phyloP scores from a whole-genome alignment of 2,329 filamentous ascomycete genomes.

The Sporothrix inflata region DNA sequence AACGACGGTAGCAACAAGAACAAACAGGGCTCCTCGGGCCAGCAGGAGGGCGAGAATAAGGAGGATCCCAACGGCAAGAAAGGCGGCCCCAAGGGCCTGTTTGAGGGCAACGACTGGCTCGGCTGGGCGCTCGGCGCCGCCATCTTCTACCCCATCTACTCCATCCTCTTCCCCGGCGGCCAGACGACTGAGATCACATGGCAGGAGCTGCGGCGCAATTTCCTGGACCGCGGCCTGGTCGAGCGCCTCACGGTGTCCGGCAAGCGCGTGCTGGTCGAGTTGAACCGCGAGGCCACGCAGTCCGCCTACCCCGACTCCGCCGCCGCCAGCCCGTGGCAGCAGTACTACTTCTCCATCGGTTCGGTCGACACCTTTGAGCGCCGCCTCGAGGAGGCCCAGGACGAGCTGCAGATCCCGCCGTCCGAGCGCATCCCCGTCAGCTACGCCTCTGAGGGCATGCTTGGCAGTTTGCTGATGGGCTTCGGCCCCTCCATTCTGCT shows the following conservation, averaged over 20 bases:
- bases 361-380: conserved; percentile 92
- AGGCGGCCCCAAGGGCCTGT: conserved; percentile 35
- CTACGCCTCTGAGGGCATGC: conserved; percentile 77
- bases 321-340: conserved; percentile 68
- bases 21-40: conserved; percentile 16
- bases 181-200: conserved; percentile 81
- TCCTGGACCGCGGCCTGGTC: conserved; percentile 93
- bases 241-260: conserved; percentile 86
- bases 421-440: conserved; percentile 91
- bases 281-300: conserved; percentile 74
- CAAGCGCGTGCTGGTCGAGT: conserved; percentile 72
- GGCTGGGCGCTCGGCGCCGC: conserved; percentile 48
- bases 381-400: conserved; percentile 83
- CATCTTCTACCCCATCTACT: conserved; percentile 49
- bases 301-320: conserved; percentile 76
- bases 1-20: conserved; percentile 10
- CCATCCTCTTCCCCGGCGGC: conserved; percentile 49
- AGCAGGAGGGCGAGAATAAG: conserved; percentile 32
- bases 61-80: conserved; percentile 40
- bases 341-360: conserved; percentile 94
- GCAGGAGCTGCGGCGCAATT: conserved; percentile 93
- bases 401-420: conserved; percentile 81
- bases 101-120: conserved; percentile 57
- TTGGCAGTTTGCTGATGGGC: conserved; percentile 70
- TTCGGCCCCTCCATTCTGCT: conserved; percentile 89